phyloP scores from a whole-genome alignment of 2,329 filamentous ascomycete genomes.

The Fusarium camptoceras region DNA sequence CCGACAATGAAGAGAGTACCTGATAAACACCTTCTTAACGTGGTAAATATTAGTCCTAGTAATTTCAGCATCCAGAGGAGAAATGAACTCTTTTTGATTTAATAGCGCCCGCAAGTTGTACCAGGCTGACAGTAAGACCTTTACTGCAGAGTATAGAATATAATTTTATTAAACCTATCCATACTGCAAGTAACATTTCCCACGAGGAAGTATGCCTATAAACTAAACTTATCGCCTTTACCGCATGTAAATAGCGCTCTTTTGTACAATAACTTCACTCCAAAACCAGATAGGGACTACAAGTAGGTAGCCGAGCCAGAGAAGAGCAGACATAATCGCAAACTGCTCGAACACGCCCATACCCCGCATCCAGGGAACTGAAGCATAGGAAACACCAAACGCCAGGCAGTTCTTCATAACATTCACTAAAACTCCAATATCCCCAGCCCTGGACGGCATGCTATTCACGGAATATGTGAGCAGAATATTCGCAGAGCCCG shows the following conservation, averaged over 20 bases:
- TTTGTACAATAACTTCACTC: background rate
- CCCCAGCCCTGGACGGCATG: conserved; percentile 6
- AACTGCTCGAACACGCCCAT: conserved; percentile 2
- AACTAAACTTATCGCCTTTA: background rate
- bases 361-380: background rate
- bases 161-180: too few relatives aligned
- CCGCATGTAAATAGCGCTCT: background rate
- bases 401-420: conserved; percentile 13
- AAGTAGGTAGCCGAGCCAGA: background rate
- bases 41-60: too few relatives aligned
- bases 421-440: conserved; percentile 13
- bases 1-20: too few relatives aligned
- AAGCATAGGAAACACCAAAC: conserved; percentile 11
- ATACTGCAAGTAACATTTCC: background rate
- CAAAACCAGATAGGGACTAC: conserved; percentile 2
- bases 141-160: too few relatives aligned
- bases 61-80: too few relatives aligned
- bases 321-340: background rate
- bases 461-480: conserved; percentile 10
- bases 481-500: conserved; percentile 7
- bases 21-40: too few relatives aligned
- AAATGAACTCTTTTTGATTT: too few relatives aligned
- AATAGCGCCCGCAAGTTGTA: too few relatives aligned
- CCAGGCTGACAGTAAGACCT: too few relatives aligned
- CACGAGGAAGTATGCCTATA: background rate